A percentile compares a stretch with the other conserved stretches of the same genome.
phyloP scores from a whole-genome alignment of 108 stramenopile genomes.

The Fistulifera solaris region DNA sequence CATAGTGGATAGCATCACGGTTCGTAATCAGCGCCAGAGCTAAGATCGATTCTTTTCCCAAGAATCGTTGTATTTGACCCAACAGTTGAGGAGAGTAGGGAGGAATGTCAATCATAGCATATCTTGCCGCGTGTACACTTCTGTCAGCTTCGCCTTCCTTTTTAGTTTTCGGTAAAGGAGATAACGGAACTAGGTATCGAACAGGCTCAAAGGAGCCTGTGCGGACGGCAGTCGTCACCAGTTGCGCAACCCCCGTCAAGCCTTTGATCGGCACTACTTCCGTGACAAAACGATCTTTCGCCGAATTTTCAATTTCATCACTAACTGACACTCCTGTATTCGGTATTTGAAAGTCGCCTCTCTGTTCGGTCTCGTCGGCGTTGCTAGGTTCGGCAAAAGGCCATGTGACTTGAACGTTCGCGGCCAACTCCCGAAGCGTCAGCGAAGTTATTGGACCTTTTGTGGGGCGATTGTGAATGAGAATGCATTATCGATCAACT shows the following conservation, averaged over 20 bases:
- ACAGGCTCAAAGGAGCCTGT: constrained; percentile 30
- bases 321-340: constrained; percentile 33
- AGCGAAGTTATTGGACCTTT: too few relatives aligned
- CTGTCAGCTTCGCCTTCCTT: constrained; percentile 12
- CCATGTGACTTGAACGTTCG: too few relatives aligned
- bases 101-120: constrained; percentile 73
- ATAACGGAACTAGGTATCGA: constrained; percentile 29
- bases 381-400: background rate
- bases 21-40: constrained; percentile 61
- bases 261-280: constrained; percentile 27
- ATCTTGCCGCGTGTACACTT: constrained; percentile 15
- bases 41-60: constrained; percentile 47
- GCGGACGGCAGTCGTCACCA: constrained; percentile 22
- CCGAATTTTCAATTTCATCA: constrained; percentile 31
- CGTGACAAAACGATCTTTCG: constrained; percentile 25
- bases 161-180: constrained; percentile 5
- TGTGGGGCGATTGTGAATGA: too few relatives aligned
- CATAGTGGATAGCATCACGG: constrained; percentile 62
- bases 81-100: constrained; percentile 66
- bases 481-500: too few relatives aligned
- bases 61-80: constrained; percentile 43
- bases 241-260: constrained; percentile 23
- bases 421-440: too few relatives aligned
- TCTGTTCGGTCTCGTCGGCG: constrained; percentile 11
- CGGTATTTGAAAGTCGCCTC: constrained; percentile 29